These are phyloP conservation scores for Bonia amplexicaulis DNA, from an alignment of 176 grass and related monocot species.

Conservation along the genomic window DNA sequence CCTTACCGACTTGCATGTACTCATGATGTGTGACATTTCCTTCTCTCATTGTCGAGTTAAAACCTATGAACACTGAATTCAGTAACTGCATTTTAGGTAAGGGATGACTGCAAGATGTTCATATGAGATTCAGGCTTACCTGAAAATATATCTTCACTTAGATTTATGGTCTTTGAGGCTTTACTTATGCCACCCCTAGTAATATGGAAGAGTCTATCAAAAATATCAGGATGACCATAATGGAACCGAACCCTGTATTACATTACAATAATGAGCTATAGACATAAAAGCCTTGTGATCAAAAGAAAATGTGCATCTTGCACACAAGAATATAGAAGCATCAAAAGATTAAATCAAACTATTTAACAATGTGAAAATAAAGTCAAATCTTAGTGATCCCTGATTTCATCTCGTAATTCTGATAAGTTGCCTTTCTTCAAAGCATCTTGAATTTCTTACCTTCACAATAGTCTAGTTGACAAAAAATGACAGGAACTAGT, in stretches of 20 bases:
- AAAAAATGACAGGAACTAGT: neutral
- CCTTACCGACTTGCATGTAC: conserved; percentile 98
- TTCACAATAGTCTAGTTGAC: neutral
- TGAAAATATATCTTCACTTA: conserved; percentile 98
- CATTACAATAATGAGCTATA: conserved; percentile 4
- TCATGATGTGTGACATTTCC: conserved; percentile 93
- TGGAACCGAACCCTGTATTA: conserved; percentile 86
- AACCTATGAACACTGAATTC: conserved; percentile 51
- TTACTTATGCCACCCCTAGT: conserved; percentile 98
- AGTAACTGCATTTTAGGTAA: conserved; percentile 19
- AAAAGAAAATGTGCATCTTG: conserved; percentile 9
- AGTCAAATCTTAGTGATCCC: neutral
- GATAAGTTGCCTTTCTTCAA: neutral
- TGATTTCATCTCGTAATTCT: neutral
- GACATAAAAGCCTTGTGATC: neutral
- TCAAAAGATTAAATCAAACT: neutral
- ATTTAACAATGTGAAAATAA: neutral
- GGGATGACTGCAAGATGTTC: neutral
- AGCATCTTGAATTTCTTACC: neutral
- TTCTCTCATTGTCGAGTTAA: conserved; percentile 87
- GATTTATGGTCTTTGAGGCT: conserved; percentile 91
- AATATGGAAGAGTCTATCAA: conserved; percentile 98
- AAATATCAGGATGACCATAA: conserved; percentile 98
- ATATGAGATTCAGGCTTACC: conserved; percentile 37
- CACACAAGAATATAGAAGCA: conserved; percentile 14